Percentiles rank a stretch among this genome's conserved stretches.
These are phyloP conservation scores for Penstemon davidsonii DNA, from an alignment of 257 asterid species.

Conservation along the genomic window DNA sequence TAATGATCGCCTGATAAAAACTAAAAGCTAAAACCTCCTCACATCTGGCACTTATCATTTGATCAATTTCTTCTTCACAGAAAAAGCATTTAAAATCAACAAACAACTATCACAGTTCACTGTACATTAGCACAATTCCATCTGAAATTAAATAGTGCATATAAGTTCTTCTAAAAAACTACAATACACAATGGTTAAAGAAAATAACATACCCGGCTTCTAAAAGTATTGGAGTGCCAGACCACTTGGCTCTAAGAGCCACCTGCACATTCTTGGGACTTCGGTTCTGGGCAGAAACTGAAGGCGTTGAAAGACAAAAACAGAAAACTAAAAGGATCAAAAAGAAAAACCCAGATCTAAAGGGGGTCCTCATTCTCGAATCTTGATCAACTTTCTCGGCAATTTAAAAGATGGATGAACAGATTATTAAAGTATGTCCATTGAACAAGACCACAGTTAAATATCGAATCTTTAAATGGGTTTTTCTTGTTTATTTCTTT, in stretches of 20 bases:
- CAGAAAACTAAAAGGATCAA: slow-evolving; percentile 43
- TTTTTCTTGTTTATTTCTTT: background rate
- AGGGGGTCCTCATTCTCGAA: slow-evolving; percentile 52
- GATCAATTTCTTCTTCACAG: background rate
- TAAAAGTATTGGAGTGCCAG: slow-evolving; percentile 84
- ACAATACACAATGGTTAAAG: background rate
- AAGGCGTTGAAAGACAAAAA: slow-evolving; percentile 37
- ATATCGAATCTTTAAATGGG: slow-evolving; percentile 21
- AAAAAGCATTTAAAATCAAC: background rate
- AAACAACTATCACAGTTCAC: slow-evolving; percentile 9
- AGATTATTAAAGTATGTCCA: slow-evolving; percentile 42
- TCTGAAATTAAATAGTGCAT: slow-evolving; percentile 8
- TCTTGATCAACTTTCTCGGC: slow-evolving; percentile 32
- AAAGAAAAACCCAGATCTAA: slow-evolving; percentile 65
- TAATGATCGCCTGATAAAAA: background rate
- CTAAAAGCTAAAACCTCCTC: slow-evolving; percentile 4
- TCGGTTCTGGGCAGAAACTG: slow-evolving; percentile 55
- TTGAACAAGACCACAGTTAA: slow-evolving; percentile 23
- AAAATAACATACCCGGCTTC: slow-evolving; percentile 83
- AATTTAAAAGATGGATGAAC: slow-evolving; percentile 20
- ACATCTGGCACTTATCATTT: slow-evolving; percentile 3
- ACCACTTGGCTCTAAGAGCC: slow-evolving; percentile 95
- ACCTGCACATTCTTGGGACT: slow-evolving; percentile 95
- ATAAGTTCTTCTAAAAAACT: background rate
- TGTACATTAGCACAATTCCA: slow-evolving; percentile 17